phyloP scores from a whole-genome alignment of 495 filamentous ascomycete species.

The Talaromyces liani region DNA sequence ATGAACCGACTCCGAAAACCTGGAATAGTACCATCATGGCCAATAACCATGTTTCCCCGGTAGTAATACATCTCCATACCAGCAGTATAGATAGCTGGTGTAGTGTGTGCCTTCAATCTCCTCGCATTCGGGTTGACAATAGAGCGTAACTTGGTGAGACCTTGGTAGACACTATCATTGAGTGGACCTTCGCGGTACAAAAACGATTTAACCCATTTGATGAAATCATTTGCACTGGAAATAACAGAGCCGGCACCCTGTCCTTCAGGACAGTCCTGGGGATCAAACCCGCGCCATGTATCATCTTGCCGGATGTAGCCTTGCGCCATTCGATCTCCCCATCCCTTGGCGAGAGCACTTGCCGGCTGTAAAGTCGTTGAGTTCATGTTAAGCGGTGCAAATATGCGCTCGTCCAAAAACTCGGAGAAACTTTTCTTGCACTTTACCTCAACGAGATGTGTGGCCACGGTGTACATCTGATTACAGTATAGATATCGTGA shows the following conservation, averaged over 20 bases:
- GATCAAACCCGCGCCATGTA: slow-evolving; percentile 9
- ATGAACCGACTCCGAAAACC: slow-evolving; percentile 14
- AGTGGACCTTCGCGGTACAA: slow-evolving; percentile 14
- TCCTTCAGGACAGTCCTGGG: slow-evolving; percentile 15
- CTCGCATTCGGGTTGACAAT: slow-evolving; percentile 9
- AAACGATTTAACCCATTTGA: slow-evolving; percentile 30
- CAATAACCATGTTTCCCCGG: slow-evolving; percentile 13
- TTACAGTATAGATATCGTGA: slow-evolving; percentile 43
- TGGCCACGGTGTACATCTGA: slow-evolving; percentile 35
- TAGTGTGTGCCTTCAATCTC: slow-evolving; percentile 8
- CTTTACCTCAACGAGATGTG: slow-evolving; percentile 35
- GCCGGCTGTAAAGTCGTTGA: slow-evolving; percentile 24
- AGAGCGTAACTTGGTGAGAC: slow-evolving; percentile 10
- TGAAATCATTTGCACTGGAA: slow-evolving; percentile 38
- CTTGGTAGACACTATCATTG: slow-evolving; percentile 12
- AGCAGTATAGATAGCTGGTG: slow-evolving; percentile 14
- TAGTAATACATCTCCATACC: slow-evolving; percentile 16
- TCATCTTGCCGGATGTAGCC: slow-evolving; percentile 16
- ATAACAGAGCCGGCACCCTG: slow-evolving; percentile 38
- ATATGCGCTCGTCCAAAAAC: slow-evolving; percentile 30
- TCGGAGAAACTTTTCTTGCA: slow-evolving; percentile 27
- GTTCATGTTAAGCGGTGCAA: slow-evolving; percentile 29
- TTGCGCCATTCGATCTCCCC: slow-evolving; percentile 24
- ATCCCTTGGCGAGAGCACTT: slow-evolving; percentile 16
- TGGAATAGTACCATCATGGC: slow-evolving; percentile 12